These are phyloP conservation scores for Cyphellophora attinorum DNA, from an alignment of 2,329 filamentous ascomycete species.

Conservation along the genomic window DNA sequence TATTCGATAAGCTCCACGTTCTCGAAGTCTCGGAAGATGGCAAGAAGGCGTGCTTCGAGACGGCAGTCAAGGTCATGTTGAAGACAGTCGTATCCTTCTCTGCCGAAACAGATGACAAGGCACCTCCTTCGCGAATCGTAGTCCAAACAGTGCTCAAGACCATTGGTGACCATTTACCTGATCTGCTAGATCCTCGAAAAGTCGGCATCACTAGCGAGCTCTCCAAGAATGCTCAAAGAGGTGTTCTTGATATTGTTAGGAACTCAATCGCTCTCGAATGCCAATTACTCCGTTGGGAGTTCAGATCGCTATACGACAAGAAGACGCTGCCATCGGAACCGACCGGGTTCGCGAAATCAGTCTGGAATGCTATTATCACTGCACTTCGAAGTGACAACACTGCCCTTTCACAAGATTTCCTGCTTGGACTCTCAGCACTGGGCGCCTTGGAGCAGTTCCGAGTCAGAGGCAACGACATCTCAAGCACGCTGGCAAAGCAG, in stretches of 20 bases:
- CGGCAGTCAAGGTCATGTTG: conserved; percentile 34
- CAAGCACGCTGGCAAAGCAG: conserved; percentile 34
- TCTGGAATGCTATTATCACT: conserved; percentile 70
- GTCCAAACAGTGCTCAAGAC: conserved; percentile 38
- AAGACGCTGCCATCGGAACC: conserved; percentile 46
- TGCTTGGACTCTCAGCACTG: conserved; percentile 61
- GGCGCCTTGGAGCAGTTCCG: conserved; percentile 67
- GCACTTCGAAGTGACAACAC: conserved; percentile 57
- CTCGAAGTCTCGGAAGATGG: conserved; percentile 29
- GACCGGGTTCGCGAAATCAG: conserved; percentile 55
- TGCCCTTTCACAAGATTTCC: conserved; percentile 63
- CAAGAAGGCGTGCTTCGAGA: conserved; percentile 36
- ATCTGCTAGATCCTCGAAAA: conserved; percentile 42
- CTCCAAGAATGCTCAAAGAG: conserved; percentile 42
- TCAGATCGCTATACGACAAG: conserved; percentile 52
- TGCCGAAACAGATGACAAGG: conserved; percentile 33
- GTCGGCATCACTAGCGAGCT: conserved; percentile 36
- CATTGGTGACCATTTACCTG: conserved; percentile 39
- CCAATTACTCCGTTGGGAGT: conserved; percentile 59
- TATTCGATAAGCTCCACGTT: conserved; percentile 52
- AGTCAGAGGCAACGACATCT: conserved; percentile 29
- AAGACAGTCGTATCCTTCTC: conserved; percentile 38
- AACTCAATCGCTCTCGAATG: conserved; percentile 62
- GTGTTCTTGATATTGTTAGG: conserved; percentile 54
- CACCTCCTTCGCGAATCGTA: conserved; percentile 37